phyloP scores from a whole-genome alignment of 1,139 yeast genomes.

The Candida sp. region DNA sequence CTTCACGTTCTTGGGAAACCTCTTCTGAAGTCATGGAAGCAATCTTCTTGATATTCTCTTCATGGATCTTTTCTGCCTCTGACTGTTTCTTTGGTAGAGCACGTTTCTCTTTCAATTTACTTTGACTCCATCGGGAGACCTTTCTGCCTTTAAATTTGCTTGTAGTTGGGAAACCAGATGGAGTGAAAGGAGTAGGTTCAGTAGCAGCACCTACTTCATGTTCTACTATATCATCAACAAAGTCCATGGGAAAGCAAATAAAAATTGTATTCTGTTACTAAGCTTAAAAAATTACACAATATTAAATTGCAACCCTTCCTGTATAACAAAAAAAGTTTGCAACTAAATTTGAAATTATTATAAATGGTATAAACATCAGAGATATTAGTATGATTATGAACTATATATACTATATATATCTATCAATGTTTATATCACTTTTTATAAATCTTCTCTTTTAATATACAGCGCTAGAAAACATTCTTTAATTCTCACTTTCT shows the following conservation, averaged over 20 bases:
- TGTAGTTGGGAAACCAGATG: constrained; percentile 44
- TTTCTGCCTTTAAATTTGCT: constrained; percentile 18
- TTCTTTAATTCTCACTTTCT: constrained; percentile 16
- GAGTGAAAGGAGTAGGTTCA: constrained; percentile 21
- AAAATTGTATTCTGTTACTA: not conserved
- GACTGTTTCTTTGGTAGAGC: constrained; percentile 4
- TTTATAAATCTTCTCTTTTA: not conserved
- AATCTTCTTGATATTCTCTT: constrained; percentile 67
- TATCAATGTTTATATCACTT: no score
- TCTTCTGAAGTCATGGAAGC: constrained; percentile 66
- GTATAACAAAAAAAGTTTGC: not conserved
- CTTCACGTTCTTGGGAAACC: constrained; percentile 61
- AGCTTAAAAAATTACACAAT: not conserved
- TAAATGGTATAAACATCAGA: not conserved
- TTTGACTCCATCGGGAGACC: constrained; percentile 22
- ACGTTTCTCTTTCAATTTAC: constrained; percentile 5
- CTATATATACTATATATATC: no score
- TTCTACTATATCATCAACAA: constrained; percentile 76
- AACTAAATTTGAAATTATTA: not conserved
- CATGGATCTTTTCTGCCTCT: constrained; percentile 73
- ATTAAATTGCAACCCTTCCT: not conserved
- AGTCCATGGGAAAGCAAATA: constrained; percentile 46
- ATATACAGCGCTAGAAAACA: constrained; percentile 21
- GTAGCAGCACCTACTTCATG: constrained; percentile 44
- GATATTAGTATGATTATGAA: not conserved